phyloP scores from a whole-genome alignment of 176 grass and related monocot species.

The Oropetium thomaeum region DNA sequence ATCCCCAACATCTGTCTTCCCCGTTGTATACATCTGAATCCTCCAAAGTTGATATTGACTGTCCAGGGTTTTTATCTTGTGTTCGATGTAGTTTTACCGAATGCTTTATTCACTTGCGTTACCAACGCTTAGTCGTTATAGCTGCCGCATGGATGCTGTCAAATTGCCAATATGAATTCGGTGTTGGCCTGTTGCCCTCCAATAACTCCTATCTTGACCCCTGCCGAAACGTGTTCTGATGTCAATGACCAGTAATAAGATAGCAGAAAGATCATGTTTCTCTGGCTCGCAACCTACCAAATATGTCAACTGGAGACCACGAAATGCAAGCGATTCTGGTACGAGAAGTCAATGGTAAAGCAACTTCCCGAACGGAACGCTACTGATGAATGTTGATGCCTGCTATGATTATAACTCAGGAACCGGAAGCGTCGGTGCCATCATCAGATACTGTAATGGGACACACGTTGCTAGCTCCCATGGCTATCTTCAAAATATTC shows the following conservation, averaged over 20 bases:
- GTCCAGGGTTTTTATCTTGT: background rate
- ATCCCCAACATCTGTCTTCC: background rate
- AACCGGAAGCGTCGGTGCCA: too few relatives aligned
- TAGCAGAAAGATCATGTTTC: background rate
- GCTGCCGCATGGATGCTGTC: background rate
- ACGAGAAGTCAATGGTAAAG: background rate
- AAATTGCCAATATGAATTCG: background rate
- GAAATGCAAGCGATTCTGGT: background rate
- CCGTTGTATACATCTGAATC: background rate
- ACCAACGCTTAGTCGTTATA: background rate
- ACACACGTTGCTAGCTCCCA: too few relatives aligned
- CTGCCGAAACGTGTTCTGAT: background rate
- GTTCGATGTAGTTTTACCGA: background rate
- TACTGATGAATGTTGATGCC: too few relatives aligned
- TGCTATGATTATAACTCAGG: too few relatives aligned
- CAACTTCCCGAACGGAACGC: background rate
- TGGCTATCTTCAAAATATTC: too few relatives aligned
- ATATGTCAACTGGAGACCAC: background rate
- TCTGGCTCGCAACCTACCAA: background rate
- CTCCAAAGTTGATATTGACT: background rate
- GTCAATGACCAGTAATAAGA: too few relatives aligned
- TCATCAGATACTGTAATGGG: too few relatives aligned
- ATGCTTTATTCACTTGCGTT: background rate
- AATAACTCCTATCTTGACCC: background rate
- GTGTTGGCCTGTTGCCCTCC: background rate